A percentile compares a stretch with the other conserved stretches of the same genome.
Conservation (phyloP, 2,329 filamentous ascomycete species). For the Curvularia eragrostidis region DNA sequence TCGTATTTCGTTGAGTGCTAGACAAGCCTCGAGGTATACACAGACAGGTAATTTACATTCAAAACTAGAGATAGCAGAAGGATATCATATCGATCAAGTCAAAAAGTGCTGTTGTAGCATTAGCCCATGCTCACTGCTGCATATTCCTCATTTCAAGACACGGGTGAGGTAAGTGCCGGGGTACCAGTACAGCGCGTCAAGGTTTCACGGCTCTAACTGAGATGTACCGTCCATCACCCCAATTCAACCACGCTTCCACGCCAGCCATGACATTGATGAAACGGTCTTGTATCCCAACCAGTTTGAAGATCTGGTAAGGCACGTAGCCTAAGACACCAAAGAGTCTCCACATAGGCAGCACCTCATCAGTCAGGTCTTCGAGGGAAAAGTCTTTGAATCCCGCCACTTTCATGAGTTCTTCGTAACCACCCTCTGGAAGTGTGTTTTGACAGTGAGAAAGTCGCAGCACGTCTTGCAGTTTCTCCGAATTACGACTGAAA, state of each 20-base stretch:
- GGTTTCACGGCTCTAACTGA: slow-evolving; percentile 28
- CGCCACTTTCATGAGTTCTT: slow-evolving; percentile 47
- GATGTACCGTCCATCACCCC: slow-evolving; percentile 30
- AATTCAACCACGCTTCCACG: slow-evolving; percentile 44
- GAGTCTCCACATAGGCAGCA: slow-evolving; percentile 57
- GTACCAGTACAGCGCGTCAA: slow-evolving; percentile 11
- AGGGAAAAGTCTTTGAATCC: slow-evolving; percentile 52
- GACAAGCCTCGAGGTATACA: too few species aligned
- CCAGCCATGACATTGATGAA: slow-evolving; percentile 61
- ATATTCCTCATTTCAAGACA: slow-evolving; percentile 8
- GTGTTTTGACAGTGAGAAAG: slow-evolving; percentile 26
- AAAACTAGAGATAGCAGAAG: too few species aligned
- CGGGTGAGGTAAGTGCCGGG: slow-evolving; percentile 7
- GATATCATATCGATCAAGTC: too few species aligned
- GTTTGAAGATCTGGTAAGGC: slow-evolving; percentile 55
- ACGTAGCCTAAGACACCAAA: slow-evolving; percentile 57
- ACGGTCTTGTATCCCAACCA: slow-evolving; percentile 54
- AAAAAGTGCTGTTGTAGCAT: too few species aligned
- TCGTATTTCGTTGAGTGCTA: too few species aligned
- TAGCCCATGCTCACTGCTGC: background rate
- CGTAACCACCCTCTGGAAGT: slow-evolving; percentile 49
- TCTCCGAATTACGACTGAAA: slow-evolving; percentile 22
- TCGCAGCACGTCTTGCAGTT: slow-evolving; percentile 12
- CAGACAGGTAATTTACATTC: too few species aligned
- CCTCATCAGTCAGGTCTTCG: slow-evolving; percentile 55